Base-by-base conservation (phyloP, 1,139 yeast genomes). In the Pneumocystis oryctolagi region DNA sequence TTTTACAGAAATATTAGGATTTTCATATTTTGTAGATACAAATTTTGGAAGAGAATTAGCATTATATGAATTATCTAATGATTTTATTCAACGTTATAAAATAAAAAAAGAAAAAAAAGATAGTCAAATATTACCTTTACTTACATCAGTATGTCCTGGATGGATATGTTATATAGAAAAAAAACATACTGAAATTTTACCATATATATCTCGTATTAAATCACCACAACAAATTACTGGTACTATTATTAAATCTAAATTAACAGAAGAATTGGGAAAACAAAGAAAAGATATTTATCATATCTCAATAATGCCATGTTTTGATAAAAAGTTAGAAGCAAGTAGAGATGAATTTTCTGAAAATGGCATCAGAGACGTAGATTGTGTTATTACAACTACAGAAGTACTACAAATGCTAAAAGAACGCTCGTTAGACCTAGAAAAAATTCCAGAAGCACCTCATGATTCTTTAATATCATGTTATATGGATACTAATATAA, bases 221-320 rank as follows among this genome's bases (percentile, higher is more conserved):
- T 87, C 96, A 0, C 94, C 98, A 2, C 97, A 92, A 74, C 97
- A 89, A 72, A 85, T 92, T 63, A 89, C 97, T 0, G 97, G 97
- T 0, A 77, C 83, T 34, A 70, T 90, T 59, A 73, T 90, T 62
- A 89, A 90, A 72, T 74, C 77, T n/a, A 71, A 84, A 59, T 75
- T 83, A 3, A 73, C 83, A 0, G 68, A 71, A 16, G 80, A 80
- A 42, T 65, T 71, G 69, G 64, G 71, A 69, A 20, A 70, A 0
- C 59, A 68, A 2, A 71, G 76, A 12, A 72, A 74, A 0, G 70
- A 80, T 2, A 75, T 89, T 0, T 94, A 88, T 71, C 97, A 90
- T 72, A 75, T 92, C 65, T 81, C 94, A 16, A 78, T 92, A 35
- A 90, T 92, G 97, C 97, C 98, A 1, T 92, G 97, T 70, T 92